Percentiles rank a stretch among this genome's conserved stretches.
Evolutionary conservation across 352 stramenopile species (phyloP).

Genomic region (Globisporangium okanoganense): DNA sequence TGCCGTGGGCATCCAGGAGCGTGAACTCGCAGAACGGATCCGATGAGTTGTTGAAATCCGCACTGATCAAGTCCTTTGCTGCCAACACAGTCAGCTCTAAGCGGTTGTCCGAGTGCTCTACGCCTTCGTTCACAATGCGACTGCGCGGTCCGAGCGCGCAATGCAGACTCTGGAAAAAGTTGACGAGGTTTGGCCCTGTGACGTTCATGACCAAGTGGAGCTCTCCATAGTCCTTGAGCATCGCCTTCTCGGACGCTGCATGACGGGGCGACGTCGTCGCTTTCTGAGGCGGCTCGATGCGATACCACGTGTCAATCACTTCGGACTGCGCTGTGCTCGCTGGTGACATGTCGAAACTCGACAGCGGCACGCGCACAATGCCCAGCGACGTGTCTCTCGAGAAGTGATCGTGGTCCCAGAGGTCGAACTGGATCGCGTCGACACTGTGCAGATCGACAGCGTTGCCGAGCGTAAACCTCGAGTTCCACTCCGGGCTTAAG

Average conservation of each 20-base stretch:
- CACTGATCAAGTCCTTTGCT: slow-evolving; percentile 45
- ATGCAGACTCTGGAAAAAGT: slow-evolving; percentile 54
- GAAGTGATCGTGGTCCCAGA: slow-evolving; percentile 61
- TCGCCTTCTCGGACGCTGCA: slow-evolving; percentile 28
- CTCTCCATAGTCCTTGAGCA: slow-evolving; percentile 50
- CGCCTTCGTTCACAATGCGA: slow-evolving; percentile 36
- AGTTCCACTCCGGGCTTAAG: slow-evolving; percentile 55
- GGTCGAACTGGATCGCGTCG: slow-evolving; percentile 55
- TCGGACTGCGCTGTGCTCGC: slow-evolving; percentile 54
- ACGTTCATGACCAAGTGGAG: slow-evolving; percentile 65
- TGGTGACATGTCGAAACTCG: slow-evolving; percentile 60
- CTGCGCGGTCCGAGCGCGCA: slow-evolving; percentile 29
- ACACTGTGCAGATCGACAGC: slow-evolving; percentile 48
- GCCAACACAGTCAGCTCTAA: slow-evolving; percentile 58
- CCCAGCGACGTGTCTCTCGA: slow-evolving; percentile 49
- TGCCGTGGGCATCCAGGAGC: slow-evolving; percentile 47
- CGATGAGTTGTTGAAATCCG: slow-evolving; percentile 58
- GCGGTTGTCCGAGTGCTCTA: slow-evolving; percentile 66
- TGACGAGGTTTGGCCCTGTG: slow-evolving; percentile 52
- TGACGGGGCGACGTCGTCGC: slow-evolving; percentile 25
- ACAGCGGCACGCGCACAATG: slow-evolving; percentile 52
- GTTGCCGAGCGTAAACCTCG: slow-evolving; percentile 38
- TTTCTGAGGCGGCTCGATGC: slow-evolving; percentile 40
- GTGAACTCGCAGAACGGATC: slow-evolving; percentile 64
- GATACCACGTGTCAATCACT: slow-evolving; percentile 62